Evolutionary conservation across 495 filamentous ascomycete species (phyloP), one percentile per base, ranked within the genome.

Genomic region (Daldinia vernicosa): DNA sequence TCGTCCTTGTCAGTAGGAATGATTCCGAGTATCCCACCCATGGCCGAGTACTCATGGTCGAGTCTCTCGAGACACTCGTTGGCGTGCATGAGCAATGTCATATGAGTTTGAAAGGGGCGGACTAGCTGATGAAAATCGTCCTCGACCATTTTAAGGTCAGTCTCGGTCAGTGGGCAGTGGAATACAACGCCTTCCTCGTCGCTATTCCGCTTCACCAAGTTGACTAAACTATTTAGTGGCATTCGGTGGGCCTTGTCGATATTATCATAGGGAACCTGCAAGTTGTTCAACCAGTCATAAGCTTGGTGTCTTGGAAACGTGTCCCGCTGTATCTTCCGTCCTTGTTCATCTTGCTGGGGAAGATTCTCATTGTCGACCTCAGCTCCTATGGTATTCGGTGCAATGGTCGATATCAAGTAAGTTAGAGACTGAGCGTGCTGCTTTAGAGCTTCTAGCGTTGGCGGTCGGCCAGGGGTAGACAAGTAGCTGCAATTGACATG

Each of bases 351-450:
- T 28, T 30, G 6, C 35, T 7, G 7, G 6, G 58, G n/a, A 6
- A 32, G 51, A 0, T 71, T 77, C 8, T 37, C 50, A 27, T 66
- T 66, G 39, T 78, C 35, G 47, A 80, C 64, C 60, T 81, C 65
- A 32, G 60, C 70, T 17, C 74, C 62, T 57, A 64, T 28, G 55
- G 72, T 22, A 53, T 56, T 75, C 37, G 84, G 78, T 7, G 72
- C 79, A 37, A 87, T 65, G 14, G 76, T 61, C 12, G 79, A 81
- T 69, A 88, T 87, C 17, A 88, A 77, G 6, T 81, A 74, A 55
- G 79, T 78, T 15, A 88, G 77, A 7, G 83, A 81, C 55, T 88
- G 86, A 9, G 82, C 85, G 60, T 87, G 85, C 70, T 86, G 84
- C 73, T 88, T 88, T 19, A 88, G 75, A 9, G 82, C 80, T 1